Evolutionary conservation across 2,329 filamentous ascomycete species (phyloP), one percentile per base, ranked within the genome.

Genomic region (Diaporthe nobilis): DNA sequence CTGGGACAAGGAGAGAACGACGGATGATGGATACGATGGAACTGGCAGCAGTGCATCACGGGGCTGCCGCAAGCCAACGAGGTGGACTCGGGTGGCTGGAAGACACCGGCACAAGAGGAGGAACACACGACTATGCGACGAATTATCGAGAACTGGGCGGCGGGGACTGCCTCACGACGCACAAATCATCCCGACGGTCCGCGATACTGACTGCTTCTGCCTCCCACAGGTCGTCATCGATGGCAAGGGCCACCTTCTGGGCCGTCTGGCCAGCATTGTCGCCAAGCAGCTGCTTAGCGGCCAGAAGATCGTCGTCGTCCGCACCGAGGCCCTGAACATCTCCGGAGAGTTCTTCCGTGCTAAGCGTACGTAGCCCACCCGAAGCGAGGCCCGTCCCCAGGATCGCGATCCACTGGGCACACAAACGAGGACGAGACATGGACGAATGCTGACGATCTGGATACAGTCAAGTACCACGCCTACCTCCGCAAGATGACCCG

Each of bases 311-410:
- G 96, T 98, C 85, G 91, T 99, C 83, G 97, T 99, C 87, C 95
- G 97, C 92, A 97, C 94, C 90, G 97, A 99, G 91, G 95, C 95
- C 84, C 93, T 99, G 88, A 99, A 99, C 94, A 99, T 99, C 92
- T 99, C 97, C 83, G 97, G 97, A 90, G 97, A 98, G 92, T 99
- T 99, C 95, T 99, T 99, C 94, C 95, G 97, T 88, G 93, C 96
- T 83, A 99, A 99, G 94, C 94, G 97, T 99, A 98, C 89, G 96
- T 98, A 85, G 34, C 80, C 79, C 80, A 78, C 79, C 78, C 79
- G 77, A 73, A 61, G 73, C 77, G 37, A 70, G 39, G 49, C 63
- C 53, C 28, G 60, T 49, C 25, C 4, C 22, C 51, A 13, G 51
- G 37, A 39, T 53, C 63, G 47, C 47, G 39, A 49, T 44, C 51